Conservation (phyloP, 106 monocot species). For the Dendrobium chrysotoxum region DNA sequence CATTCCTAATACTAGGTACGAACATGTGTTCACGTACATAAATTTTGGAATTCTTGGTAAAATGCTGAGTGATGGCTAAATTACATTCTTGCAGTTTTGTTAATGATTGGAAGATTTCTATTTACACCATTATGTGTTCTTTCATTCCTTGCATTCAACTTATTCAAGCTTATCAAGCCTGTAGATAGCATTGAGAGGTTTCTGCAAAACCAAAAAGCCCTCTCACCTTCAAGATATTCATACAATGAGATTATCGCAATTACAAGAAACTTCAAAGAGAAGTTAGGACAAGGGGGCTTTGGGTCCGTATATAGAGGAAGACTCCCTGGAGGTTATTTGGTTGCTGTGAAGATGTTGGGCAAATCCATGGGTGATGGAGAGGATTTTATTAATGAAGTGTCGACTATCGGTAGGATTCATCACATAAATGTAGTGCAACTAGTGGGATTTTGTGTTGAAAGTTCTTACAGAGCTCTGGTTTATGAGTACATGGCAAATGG, state of each 20-base stretch:
- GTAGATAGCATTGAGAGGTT: background rate
- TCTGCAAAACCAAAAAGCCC: background rate
- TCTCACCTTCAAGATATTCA: background rate
- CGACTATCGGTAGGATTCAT: too few relatives aligned
- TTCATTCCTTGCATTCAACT: too few relatives aligned
- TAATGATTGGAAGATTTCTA: background rate
- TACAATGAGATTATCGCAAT: too few relatives aligned
- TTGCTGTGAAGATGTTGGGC: background rate
- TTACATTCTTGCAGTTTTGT: background rate
- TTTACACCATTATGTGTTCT: too few relatives aligned
- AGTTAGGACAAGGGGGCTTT: background rate
- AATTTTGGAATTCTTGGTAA: background rate
- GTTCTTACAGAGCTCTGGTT: background rate
- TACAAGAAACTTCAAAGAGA: too few relatives aligned
- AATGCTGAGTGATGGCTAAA: background rate
- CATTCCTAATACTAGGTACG: too few relatives aligned
- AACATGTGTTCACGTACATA: background rate
- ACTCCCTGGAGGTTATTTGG: background rate
- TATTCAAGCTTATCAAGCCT: background rate
- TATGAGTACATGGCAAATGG: conserved; percentile 12
- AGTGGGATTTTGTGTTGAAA: too few relatives aligned
- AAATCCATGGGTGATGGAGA: background rate
- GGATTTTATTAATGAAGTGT: background rate
- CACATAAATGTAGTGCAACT: too few relatives aligned
- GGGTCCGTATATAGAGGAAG: background rate